phyloP scores from a whole-genome alignment of 352 stramenopile genomes.

The Phytophthora fragariae region DNA sequence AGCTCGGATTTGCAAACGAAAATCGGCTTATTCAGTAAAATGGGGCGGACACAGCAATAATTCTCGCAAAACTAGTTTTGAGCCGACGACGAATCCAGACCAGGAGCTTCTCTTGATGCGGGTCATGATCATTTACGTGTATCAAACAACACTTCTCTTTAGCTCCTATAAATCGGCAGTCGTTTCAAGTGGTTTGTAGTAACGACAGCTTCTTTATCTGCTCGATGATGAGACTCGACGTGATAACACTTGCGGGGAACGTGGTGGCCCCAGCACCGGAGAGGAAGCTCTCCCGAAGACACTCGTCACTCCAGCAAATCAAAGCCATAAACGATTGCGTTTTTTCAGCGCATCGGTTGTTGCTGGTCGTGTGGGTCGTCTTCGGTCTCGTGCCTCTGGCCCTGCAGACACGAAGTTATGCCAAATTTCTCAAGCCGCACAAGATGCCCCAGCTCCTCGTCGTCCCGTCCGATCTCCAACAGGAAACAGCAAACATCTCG shows the following conservation, averaged over 20 bases:
- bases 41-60: too few species aligned
- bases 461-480: neutral
- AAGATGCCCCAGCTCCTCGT: slow-evolving; percentile 16
- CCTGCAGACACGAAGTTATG: slow-evolving; percentile 22
- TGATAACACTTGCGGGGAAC: neutral
- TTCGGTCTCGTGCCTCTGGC: slow-evolving; percentile 4
- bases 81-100: too few species aligned
- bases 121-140: too few species aligned
- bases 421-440: slow-evolving; percentile 20
- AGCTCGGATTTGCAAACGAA: too few species aligned
- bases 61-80: too few species aligned
- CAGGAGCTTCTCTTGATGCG: too few species aligned
- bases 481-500: neutral
- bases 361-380: slow-evolving; percentile 13
- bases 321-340: neutral
- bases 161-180: neutral
- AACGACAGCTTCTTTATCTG: neutral
- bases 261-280: neutral
- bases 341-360: slow-evolving; percentile 2
- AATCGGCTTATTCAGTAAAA: too few species aligned
- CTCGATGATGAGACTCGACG: neutral
- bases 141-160: neutral
- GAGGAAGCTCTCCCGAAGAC: neutral
- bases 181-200: neutral
- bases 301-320: neutral